phyloP scores from a whole-genome alignment of 495 filamentous ascomycete genomes.

The Podospora fimiseda region DNA sequence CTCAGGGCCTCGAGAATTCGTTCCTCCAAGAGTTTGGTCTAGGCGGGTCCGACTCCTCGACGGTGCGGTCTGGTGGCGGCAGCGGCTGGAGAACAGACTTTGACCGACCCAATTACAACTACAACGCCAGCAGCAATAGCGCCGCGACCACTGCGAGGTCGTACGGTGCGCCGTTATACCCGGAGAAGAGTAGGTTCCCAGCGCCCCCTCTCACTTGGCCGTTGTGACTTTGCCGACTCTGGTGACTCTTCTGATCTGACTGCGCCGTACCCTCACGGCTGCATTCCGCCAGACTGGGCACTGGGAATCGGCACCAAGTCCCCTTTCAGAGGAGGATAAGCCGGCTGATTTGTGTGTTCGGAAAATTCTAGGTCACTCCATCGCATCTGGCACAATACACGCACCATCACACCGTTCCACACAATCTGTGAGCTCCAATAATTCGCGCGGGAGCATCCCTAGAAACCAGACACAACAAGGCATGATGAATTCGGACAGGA shows the following conservation, averaged over 20 bases:
- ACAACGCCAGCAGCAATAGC: slow-evolving; percentile 19
- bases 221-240: neutral
- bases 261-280: slow-evolving; percentile 10
- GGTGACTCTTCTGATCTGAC: slow-evolving; percentile 5
- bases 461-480: slow-evolving; percentile 24
- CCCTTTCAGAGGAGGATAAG: slow-evolving; percentile 14
- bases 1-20: slow-evolving; percentile 31
- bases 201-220: neutral
- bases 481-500: slow-evolving; percentile 75
- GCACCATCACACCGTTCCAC: slow-evolving; percentile 40
- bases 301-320: slow-evolving; percentile 1
- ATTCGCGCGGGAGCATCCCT: slow-evolving; percentile 33
- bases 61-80: slow-evolving; percentile 30
- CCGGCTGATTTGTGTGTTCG: slow-evolving; percentile 19
- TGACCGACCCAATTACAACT: slow-evolving; percentile 21
- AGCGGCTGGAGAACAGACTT: slow-evolving; percentile 26
- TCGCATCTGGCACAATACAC: slow-evolving; percentile 32
- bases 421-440: slow-evolving; percentile 34
- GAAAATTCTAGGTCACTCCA: slow-evolving; percentile 30
- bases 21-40: slow-evolving; percentile 35
- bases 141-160: slow-evolving; percentile 15
- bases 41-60: slow-evolving; percentile 29
- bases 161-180: slow-evolving; percentile 27
- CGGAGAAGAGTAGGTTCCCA: slow-evolving; percentile 40
- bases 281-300: neutral